Base-by-base conservation (phyloP, 2,329 filamentous ascomycete genomes). In the Penicillium oxalicum region DNA sequence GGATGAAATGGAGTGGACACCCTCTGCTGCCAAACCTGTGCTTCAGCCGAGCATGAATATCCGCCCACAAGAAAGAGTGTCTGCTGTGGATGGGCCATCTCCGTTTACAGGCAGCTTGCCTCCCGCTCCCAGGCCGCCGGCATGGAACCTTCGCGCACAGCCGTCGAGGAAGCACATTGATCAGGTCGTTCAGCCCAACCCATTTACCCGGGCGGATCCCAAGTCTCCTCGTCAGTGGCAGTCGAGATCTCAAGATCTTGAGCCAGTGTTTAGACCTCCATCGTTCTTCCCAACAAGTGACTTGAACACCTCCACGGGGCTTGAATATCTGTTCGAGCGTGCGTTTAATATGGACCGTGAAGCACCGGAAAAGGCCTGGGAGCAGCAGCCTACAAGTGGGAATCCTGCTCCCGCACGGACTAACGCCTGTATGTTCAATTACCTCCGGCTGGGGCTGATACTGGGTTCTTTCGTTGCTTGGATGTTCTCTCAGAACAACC, bases 1-100 rank as follows among this genome's bases (percentile, higher is more conserved):
- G 13, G 72, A 75, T 50, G 66, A 65, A 37, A 77, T 77, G 74
- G 74, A 77, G 51, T 77, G 74, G 74, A 72, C 71, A 32, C 74
- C 74, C n/a, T 71, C 73, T 33, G 52, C 60, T 36, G 65, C 70
- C 36, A 62, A 68, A 45, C 42, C 42, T 28, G 53, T 66, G 18
- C 60, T 71, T 18, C 61, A 60, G 39, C 65, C 66, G 29, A 67
- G 43, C 5, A 53, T 64, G 11, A 64, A 63, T 44, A 52, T 64
- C n/a, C 53, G 60, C 28, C 59, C 61, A 34, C 61, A 64, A 38
- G 59, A 65, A 37, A 58, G 59, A 40, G 60, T 53, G 25, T 61
- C 61, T 39, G 54, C 66, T 28, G 56, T 64, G 11, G 57, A 65
- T 40, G 63, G 61, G 4, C 67, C 70, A 9, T 64, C 63, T 37